Base-by-base conservation (phyloP, 1,139 yeast genomes). In the Debaryomyces udenii region DNA sequence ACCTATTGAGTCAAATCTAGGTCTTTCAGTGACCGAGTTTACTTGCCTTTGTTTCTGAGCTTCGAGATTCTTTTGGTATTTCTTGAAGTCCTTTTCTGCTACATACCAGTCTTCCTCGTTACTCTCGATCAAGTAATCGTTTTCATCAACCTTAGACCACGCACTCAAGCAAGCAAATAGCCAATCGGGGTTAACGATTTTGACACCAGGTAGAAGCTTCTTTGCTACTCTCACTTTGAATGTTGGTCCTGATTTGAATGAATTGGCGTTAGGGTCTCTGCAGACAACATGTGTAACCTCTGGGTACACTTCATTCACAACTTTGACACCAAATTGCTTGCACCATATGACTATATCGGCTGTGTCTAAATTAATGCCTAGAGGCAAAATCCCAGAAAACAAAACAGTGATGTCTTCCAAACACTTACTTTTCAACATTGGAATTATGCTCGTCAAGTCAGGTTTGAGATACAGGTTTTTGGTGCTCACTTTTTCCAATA, bases 291-390 rank as follows among this genome's bases (percentile, higher is more conserved):
- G 99, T 0, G 99, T 94, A 2, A 95, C 93, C 3, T 79, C 71
- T 13, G 82, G 80, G 38, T 78, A 74, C 18, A 87, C 83, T 46
- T 88, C 91, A 14, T 83, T 75, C 0, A 86, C 86, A 7, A 93
- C 91, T 5, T 73, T 74, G 0, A 96, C 98, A 0, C 99, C 99
- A 71, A 93, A 93, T 45, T 91, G 88, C 42, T 80, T 78, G 13
- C 93, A 86, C 97, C 98, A 91, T 20, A 84, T 81, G 1, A 91
- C 97, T 38, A 93, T 87, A 59, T 89, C 96, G 2, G 88, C 87
- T 36, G 75, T 66, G 41, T 85, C 83, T 14, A 87, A 66, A 44
- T 81, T 78, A 5, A 83, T 74, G 1, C 94, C 94, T 13, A 87
- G 60, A 1, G 97, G 97, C 15, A 93, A 77, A 11, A 91, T 74